Evolutionary conservation across 2,329 filamentous ascomycete species (phyloP), one percentile per base, ranked within the genome.

Genomic region (Colletotrichum graminicola): DNA sequence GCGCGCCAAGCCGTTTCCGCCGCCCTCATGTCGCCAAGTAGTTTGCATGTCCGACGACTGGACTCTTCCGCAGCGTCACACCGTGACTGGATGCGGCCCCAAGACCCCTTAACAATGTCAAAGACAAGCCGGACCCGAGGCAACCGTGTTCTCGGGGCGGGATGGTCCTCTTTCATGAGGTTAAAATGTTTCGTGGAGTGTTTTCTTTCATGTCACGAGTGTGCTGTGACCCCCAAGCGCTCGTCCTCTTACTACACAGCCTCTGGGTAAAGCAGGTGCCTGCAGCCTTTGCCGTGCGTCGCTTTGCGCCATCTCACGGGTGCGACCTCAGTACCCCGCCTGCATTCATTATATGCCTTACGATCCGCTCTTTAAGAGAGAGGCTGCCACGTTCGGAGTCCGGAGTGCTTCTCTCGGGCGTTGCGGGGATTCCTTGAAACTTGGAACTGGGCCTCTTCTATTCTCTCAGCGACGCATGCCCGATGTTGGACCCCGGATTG

Each of bases 401-500:
- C 47, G 29, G 52, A 54, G 29, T 69, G 32, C 59, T 26, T 26
- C 21, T 34, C 49, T 52, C 41, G 23, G 45, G 51, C 39, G 32
- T 62, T 29, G 63, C 59, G 32, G 59, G 68, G 54, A 32, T 14
- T 69, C 59, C 36, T 39, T 59, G 54, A 68, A 68, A 60, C 54
- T 71, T 39, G 63, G 16, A 10, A 71, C 65, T 64, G 34, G 56
- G 32, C 36, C 49, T 49, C 60, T 47, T 55, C 34, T 26, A 8
- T 51, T 12, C 18, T 56, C 51, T 18, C 45, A 49, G 4, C 12
- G 26, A 36, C 12, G 21, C 12, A 55, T 29, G 47, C 59, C 69
- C 59, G 60, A 67, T 56, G 51, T 68, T 68, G 51, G n/a, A 73
- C 64, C 72, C 72, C 69, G 49, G 64, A 72, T 52, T 43, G 51